Percentiles rank a stretch among this genome's conserved stretches.
Conservation (phyloP, 2,329 filamentous ascomycete species). For the Lanzia echinophila region DNA sequence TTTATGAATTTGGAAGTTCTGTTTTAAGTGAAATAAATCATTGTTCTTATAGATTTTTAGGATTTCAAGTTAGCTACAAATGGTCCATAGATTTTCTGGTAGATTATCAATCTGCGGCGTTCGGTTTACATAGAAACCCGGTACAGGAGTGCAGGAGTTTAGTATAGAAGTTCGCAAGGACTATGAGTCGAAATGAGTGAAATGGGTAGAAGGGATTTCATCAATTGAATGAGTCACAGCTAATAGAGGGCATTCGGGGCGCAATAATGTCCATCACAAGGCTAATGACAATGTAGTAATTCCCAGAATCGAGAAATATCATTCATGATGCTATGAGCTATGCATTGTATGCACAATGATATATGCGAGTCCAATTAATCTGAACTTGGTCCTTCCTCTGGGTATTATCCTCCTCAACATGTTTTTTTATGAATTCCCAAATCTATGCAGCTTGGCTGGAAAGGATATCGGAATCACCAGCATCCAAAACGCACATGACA, state of each 20-base stretch:
- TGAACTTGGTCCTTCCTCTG: constrained; percentile 2
- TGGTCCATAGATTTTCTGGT: no score
- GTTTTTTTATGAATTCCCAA: background rate
- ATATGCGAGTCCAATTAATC: constrained; percentile 2
- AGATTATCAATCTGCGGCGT: background rate
- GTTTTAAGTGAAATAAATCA: no score
- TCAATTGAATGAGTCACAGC: constrained; percentile 3
- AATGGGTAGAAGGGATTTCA: no score
- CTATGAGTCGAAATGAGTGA: background rate
- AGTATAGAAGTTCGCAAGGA: no score
- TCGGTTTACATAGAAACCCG: background rate
- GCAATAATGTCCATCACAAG: background rate
- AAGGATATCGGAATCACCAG: constrained; percentile 97
- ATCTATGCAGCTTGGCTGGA: constrained; percentile 62
- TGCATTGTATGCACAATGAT: constrained; percentile 9
- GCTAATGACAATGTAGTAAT: background rate
- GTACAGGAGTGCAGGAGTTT: no score
- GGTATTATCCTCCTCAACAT: constrained; percentile 5
- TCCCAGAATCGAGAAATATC: constrained; percentile 16
- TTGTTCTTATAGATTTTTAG: no score
- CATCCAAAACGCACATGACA: constrained; percentile 94
- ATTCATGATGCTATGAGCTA: constrained; percentile 22
- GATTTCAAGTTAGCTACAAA: no score
- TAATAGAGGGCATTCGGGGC: background rate
- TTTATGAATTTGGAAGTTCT: background rate